Base-by-base conservation (phyloP, 805 yeast species). In the Saccharomycopsis babjevae region DNA sequence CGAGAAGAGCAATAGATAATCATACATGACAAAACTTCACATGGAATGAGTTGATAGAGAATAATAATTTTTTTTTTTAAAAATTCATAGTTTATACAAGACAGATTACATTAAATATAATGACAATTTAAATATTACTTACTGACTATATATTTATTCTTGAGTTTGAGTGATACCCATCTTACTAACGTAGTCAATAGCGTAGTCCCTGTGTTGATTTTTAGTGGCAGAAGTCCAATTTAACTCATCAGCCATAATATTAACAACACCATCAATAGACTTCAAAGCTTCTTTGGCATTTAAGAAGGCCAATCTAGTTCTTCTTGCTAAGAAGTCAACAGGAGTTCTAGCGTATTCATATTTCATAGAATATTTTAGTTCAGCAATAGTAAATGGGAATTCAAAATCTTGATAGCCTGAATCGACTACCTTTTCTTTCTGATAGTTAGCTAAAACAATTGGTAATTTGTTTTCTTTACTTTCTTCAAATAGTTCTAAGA, bases 381-480 rank as follows among this genome's bases (percentile, higher is more conserved):
- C 98, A 59, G 94, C 97, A 69, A 91, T 82, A 60, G 96, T 89
- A 76, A 90, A 92, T 67, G 96, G 96, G 74, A 85, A 87, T 66
- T 84, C 86, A 68, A 83, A 86, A 52, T 78, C 75, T 64, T 76
- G 79, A 71, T 74, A 83, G 68, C 68, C 66, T 61, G 76, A 67
- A 40, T 69, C 71, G 20, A 66, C 68, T 18, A 58, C 57, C 20
- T 66, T 63, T 43, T 66, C 74, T 72, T 77, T 64, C 16, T 25
- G 30, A 20, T 25, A n/a, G 65, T 73, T 69, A 32, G 86, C 86
- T 67, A 85, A 76, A n/a, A 86, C 79, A 60, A 87, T 77, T 34
- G 93, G 92, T 66, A 82, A 74, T 72, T 81, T 81, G 71, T 85
- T 84, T 61, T 68, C 74, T 65, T 79, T 80, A 59, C 81, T 79